phyloP scores from a whole-genome alignment of 2,329 filamentous ascomycete species.

The Sporothrix dimorphospora region DNA sequence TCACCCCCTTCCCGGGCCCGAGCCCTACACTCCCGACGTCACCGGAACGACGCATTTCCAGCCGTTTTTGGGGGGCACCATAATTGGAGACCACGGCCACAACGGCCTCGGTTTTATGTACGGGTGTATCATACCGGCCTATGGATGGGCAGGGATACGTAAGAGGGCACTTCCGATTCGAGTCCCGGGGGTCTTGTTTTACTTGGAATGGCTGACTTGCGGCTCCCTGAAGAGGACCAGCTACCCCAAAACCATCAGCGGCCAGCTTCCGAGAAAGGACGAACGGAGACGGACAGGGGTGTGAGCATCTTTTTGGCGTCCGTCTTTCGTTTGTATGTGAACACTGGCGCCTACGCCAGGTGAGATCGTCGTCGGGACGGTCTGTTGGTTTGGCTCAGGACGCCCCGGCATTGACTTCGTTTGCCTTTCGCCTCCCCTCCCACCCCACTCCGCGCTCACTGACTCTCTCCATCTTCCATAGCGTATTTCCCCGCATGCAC shows the following conservation, averaged over 20 bases:
- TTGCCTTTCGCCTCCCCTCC: neutral
- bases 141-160: conserved; percentile 6
- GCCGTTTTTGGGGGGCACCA: neutral
- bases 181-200: conserved; percentile 2
- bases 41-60: neutral
- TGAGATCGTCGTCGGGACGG: neutral
- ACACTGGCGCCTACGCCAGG: neutral
- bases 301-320: neutral
- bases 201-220: neutral
- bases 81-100: neutral
- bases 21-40: neutral
- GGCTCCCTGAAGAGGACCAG: neutral
- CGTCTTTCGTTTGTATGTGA: neutral
- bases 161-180: conserved; percentile 15
- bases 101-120: neutral
- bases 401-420: neutral
- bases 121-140: neutral
- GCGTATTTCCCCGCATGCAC: neutral
- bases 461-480: neutral
- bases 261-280: conserved; percentile 20
- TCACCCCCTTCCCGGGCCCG: neutral
- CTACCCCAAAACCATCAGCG: neutral
- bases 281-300: conserved; percentile 1
- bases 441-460: neutral
- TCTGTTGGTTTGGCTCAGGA: neutral